Base-by-base conservation (phyloP, 73 alveolate genomes). In the Breviolum minutum region DNA sequence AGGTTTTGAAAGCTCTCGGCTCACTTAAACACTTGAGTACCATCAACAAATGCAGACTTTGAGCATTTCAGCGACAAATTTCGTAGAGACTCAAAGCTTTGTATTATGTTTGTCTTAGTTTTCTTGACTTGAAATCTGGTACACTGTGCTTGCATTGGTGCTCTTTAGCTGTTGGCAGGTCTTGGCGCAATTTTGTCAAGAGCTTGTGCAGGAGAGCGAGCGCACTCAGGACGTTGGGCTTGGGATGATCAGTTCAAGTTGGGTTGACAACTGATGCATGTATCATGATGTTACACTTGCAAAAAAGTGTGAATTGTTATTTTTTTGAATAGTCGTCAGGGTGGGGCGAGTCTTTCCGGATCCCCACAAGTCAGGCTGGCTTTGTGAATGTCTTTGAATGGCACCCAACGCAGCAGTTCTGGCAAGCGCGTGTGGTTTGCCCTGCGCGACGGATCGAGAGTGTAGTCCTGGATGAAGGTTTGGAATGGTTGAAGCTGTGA, bases 351-450 rank as follows among this genome's bases (percentile, higher is more conserved):
- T 40, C 3, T 40, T 40, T 40, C 87, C 24, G 30, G 32, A 19
- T n/a, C 27, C 12, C 14, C 87, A 22, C 7, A 5, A 16, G 20
- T 27, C 84, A 87, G 95, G 95, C 95, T 7, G 95, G 95, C 4
- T 87, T 87, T 40, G 81, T 87, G 84, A 87, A 87, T 24, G 95
- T 87, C 84, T 87, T 87, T 30, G 95, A 87, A 66, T 87, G 95
- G 95, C 95, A 87, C 81, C 95, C 95, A 6, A 87, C 95, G 30
- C 95, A 87, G 79, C 95, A 87, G 95, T 87, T 64, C 95, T 87
- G 95, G 95, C 95, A 87, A 66, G 95, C 95, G 95, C 95, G 95
- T 62, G 95, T 87, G 32, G 95, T 87, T 26, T 87, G 95, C 83
- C 95, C 95, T 20, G 95, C 95, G 22, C 95, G 95, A 83, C 95